Percentiles rank a stretch among this genome's conserved stretches.
phyloP scores from a whole-genome alignment of 2,329 filamentous ascomycete species.

The Monosporascus ibericus region DNA sequence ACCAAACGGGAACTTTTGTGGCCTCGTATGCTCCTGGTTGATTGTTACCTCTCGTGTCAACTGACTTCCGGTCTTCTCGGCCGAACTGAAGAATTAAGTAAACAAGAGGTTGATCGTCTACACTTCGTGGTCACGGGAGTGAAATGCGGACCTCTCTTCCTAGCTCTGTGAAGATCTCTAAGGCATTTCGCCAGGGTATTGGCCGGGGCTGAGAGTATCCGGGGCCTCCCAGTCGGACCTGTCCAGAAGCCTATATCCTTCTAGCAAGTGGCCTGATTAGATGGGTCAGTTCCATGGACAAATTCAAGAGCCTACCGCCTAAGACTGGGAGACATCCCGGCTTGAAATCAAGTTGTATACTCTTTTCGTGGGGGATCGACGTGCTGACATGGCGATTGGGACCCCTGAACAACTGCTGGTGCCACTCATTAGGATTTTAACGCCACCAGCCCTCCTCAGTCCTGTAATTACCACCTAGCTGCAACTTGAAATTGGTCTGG shows the following conservation, averaged over 20 bases:
- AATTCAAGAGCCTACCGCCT: no score
- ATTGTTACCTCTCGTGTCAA: background rate
- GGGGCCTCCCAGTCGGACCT: background rate
- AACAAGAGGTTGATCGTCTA: background rate
- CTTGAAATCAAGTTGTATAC: background rate
- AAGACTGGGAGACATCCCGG: no score
- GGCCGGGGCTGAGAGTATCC: background rate
- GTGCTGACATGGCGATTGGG: background rate
- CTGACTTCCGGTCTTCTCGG: background rate
- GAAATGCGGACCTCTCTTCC: background rate
- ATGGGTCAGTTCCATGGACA: background rate
- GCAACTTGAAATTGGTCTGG: background rate
- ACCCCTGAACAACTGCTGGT: background rate
- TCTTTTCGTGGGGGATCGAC: background rate
- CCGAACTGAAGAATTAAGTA: background rate
- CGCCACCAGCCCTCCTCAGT: background rate
- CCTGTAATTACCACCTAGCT: no score
- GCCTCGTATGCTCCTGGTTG: background rate
- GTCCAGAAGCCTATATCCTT: no score
- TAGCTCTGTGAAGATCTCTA: background rate
- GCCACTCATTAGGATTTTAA: background rate
- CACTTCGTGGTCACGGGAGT: background rate
- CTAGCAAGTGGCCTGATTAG: background rate
- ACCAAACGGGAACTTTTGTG: no score
- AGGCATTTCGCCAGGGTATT: no score